Evolutionary conservation across 202 grass and related monocot species (phyloP).

Genomic region (Zizania palustris): DNA sequence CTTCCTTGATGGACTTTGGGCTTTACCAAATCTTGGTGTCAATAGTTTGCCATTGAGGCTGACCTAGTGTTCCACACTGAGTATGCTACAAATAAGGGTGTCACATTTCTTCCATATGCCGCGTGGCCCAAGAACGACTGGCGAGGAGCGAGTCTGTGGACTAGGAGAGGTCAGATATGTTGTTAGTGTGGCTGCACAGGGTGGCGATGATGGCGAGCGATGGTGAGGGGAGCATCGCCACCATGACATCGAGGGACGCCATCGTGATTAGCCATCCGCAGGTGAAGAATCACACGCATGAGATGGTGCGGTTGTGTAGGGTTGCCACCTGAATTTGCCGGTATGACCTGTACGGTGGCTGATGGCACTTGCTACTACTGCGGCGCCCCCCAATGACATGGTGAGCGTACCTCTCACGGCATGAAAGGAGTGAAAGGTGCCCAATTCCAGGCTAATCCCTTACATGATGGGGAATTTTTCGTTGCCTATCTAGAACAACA

Average conservation of each 20-base stretch:
- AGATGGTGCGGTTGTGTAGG: slow-evolving; percentile 63
- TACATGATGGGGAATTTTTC: too few species aligned
- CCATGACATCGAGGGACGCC: slow-evolving; percentile 75
- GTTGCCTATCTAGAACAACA: too few species aligned
- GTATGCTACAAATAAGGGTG: too few species aligned
- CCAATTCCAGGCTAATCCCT: too few species aligned
- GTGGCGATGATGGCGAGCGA: slow-evolving; percentile 52
- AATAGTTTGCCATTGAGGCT: too few species aligned
- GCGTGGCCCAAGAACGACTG: too few species aligned
- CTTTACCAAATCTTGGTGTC: too few species aligned
- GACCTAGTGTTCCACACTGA: too few species aligned
- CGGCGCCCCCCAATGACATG: slow-evolving; percentile 48
- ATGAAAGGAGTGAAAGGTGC: too few species aligned
- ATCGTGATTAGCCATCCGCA: slow-evolving; percentile 78
- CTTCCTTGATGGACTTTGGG: too few species aligned
- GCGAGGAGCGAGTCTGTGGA: slow-evolving; percentile 72
- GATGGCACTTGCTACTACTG: slow-evolving; percentile 33
- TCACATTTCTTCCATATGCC: too few species aligned
- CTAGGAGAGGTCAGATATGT: slow-evolving; percentile 80
- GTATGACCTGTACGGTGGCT: slow-evolving; percentile 60
- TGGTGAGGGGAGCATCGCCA: slow-evolving; percentile 65
- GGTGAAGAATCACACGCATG: slow-evolving; percentile 89
- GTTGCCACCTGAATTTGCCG: slow-evolving; percentile 47
- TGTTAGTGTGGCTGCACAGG: slow-evolving; percentile 61
- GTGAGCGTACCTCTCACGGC: too few species aligned